phyloP scores from a whole-genome alignment of 139 green algal species.

The Coccomyxa sp. region DNA sequence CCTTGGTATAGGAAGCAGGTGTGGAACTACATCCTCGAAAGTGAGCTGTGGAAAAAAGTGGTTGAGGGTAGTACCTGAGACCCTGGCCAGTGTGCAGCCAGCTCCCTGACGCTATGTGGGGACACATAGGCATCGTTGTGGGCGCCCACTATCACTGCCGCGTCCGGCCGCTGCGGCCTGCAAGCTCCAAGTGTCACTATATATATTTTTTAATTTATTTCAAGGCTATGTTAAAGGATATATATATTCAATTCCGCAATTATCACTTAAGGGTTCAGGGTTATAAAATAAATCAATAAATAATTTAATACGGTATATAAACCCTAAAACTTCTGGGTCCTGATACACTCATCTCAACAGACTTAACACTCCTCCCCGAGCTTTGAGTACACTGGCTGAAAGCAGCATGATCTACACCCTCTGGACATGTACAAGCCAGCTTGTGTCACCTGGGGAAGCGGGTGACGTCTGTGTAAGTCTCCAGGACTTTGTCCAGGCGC shows the following conservation, averaged over 20 bases:
- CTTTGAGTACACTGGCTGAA: too few relatives aligned
- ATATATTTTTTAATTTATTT: not conserved
- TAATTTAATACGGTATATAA: too few relatives aligned
- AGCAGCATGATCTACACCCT: too few relatives aligned
- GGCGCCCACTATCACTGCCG: slow-evolving; percentile 70
- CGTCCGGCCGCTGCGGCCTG: slow-evolving; percentile 60
- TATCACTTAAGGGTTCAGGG: too few relatives aligned
- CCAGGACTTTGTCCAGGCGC: slow-evolving; percentile 50
- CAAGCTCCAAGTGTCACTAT: not conserved
- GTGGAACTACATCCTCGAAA: not conserved
- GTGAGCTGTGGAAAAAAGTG: not conserved
- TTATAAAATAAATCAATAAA: too few relatives aligned
- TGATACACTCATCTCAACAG: too few relatives aligned
- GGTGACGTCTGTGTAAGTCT: slow-evolving; percentile 78
- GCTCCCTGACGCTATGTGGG: slow-evolving; percentile 37
- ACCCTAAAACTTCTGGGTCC: too few relatives aligned
- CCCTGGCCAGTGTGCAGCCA: slow-evolving; percentile 41
- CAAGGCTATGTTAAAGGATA: not conserved
- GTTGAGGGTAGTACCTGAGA: not conserved
- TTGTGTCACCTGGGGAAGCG: slow-evolving; percentile 50
- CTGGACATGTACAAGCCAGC: too few relatives aligned
- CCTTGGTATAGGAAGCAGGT: not conserved
- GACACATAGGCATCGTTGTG: slow-evolving; percentile 73
- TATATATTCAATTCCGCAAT: too few relatives aligned
- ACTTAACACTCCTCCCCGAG: too few relatives aligned